These are phyloP conservation scores for Whalleya microplaca DNA, from an alignment of 2,329 filamentous ascomycete genomes.

Conservation along the genomic window DNA sequence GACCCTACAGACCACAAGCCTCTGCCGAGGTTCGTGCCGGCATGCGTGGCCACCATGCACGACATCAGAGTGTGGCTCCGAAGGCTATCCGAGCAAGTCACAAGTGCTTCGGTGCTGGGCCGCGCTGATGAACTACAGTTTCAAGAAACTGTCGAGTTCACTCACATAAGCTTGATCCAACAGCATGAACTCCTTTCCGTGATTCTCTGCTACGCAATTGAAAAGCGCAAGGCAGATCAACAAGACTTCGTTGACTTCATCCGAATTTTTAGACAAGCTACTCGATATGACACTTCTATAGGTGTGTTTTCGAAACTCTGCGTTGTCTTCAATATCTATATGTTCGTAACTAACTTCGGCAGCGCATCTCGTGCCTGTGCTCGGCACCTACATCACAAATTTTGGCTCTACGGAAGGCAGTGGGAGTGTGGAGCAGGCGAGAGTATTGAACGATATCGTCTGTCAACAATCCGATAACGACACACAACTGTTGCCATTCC, in stretches of 20 bases:
- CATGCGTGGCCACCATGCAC: constrained; percentile 76
- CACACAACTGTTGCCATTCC: constrained; percentile 71
- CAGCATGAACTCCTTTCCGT: constrained; percentile 89
- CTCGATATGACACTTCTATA: constrained; percentile 68
- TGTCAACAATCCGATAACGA: constrained; percentile 68
- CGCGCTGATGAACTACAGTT: constrained; percentile 61
- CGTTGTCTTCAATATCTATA: not conserved
- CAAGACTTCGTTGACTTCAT: constrained; percentile 78
- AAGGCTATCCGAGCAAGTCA: constrained; percentile 73
- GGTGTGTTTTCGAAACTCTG: constrained; percentile 13
- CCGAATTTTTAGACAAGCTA: constrained; percentile 66
- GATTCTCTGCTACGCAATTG: constrained; percentile 79
- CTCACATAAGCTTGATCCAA: constrained; percentile 77
- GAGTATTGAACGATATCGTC: constrained; percentile 70
- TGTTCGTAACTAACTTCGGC: constrained; percentile 33
- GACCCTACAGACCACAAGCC: constrained; percentile 47
- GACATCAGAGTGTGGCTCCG: constrained; percentile 78
- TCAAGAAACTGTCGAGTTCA: constrained; percentile 78
- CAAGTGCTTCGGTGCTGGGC: constrained; percentile 75
- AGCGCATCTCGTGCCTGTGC: constrained; percentile 81
- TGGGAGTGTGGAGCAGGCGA: constrained; percentile 68
- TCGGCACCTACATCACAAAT: constrained; percentile 75
- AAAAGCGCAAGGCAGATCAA: constrained; percentile 70
- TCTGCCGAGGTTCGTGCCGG: constrained; percentile 68
- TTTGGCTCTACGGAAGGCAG: constrained; percentile 79